Base-by-base conservation (phyloP, 1,284 basidiomycete genomes). In the Hemileia vastatrix region DNA sequence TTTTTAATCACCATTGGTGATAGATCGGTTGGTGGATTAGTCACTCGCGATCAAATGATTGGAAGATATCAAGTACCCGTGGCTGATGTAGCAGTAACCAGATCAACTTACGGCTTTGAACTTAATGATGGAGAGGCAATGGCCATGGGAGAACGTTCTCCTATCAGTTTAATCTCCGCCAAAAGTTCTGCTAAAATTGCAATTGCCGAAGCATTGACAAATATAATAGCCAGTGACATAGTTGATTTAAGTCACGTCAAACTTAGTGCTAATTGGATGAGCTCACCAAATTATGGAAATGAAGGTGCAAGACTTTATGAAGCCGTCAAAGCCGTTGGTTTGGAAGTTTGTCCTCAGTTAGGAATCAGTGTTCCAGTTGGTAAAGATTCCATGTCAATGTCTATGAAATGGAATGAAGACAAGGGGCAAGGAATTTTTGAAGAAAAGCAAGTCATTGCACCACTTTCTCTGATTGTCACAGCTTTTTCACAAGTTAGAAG, bases 301-400 rank as follows among this genome's bases (percentile, higher is more conserved):
- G 94, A 99, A 75, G 94, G 94, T 27, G 85, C 86, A 0, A 85
- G 83, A 19, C 80, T 99, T 57, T 98, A 95, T 78, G 88, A 89
- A 66, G 94, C 93, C 18, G 95, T 97, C 4, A 79, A 87, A 66
- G 90, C 95, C 2, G 83, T 98, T 53, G 94, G 95, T 8, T 82
- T 94, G 79, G 90, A 95, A 65, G 80, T 99, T 9, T 98, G 95
- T 76, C 93, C 94, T n/a, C 84, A 84, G 21, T 82, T 99, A 11
- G 93, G 94, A 9, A 80, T 98, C 21, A 88, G 91, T 23, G 91
- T 99, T 56, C 95, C 94, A 0, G 94, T 98, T 36, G 94, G 95
- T 32, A 99, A 99, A 78, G 94, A 99, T 77, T 96, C 92, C 2
- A 97, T 99, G 95, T 93, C 90, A 33, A 99, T 98, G 94, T 87